Conservation (phyloP, 2,329 filamentous ascomycete genomes). For the Escovopsis weberi region DNA sequence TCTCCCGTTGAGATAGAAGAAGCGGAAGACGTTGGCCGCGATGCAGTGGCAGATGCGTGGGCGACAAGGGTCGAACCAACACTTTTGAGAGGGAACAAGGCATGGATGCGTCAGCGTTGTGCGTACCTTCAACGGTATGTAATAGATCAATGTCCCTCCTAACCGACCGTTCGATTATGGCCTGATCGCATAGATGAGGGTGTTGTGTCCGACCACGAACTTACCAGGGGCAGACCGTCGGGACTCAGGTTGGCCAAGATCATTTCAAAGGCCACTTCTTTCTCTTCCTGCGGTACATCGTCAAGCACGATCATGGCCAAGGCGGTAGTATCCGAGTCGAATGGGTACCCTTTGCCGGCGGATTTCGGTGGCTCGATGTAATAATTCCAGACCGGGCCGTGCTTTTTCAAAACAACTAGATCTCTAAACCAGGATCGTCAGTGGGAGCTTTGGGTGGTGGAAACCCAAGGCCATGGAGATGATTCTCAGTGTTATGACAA, state of each 20-base stretch:
- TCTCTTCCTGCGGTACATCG: background rate
- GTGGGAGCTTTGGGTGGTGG: too few relatives aligned
- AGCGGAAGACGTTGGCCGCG: constrained; percentile 2
- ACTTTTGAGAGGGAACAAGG: background rate
- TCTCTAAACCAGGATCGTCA: background rate
- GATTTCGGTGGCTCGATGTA: constrained; percentile 1
- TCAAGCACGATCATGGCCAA: constrained; percentile 1
- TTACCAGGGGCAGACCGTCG: constrained; percentile 3
- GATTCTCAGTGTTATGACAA: too few relatives aligned
- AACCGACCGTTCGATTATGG: too few relatives aligned
- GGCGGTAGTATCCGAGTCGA: constrained; percentile 4
- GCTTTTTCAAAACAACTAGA: constrained; percentile 1
- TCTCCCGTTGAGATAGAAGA: constrained; percentile 3
- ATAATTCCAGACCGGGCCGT: constrained; percentile 1
- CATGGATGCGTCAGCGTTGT: too few relatives aligned
- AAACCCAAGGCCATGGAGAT: too few relatives aligned
- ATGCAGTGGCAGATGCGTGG: constrained; percentile 2
- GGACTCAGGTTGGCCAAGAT: constrained; percentile 1
- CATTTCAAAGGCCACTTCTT: constrained; percentile 1
- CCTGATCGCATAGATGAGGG: too few relatives aligned
- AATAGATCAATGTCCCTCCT: too few relatives aligned
- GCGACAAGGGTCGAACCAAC: background rate
- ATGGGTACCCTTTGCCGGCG: background rate
- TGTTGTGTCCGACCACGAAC: background rate
- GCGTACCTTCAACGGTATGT: background rate